Percentiles rank a stretch among this genome's conserved stretches.
Conservation (phyloP, 1,284 basidiomycete genomes). For the Apiotrichum akiyoshidainum region DNA sequence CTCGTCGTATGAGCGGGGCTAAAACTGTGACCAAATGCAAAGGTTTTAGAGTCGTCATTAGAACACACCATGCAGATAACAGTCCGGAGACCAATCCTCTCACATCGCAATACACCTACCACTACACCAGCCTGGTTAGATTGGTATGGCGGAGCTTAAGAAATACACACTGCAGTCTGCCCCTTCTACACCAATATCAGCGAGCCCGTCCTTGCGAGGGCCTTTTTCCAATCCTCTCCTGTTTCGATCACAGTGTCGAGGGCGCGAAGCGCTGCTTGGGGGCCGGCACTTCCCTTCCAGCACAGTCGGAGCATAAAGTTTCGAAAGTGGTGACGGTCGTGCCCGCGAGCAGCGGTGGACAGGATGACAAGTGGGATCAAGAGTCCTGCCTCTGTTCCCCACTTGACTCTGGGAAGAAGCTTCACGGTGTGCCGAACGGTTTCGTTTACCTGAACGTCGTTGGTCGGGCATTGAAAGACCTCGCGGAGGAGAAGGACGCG, state of each 20-base stretch:
- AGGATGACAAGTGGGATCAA: conserved; percentile 17
- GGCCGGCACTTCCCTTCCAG: conserved; percentile 22
- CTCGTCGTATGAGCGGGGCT: too few relatives aligned
- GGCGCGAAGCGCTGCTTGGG: conserved; percentile 10
- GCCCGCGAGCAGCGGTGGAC: conserved; percentile 5
- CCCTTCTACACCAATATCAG: conserved; percentile 9
- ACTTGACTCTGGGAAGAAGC: conserved; percentile 13
- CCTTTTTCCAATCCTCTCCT: conserved; percentile 10
- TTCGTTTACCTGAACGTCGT: conserved; percentile 11
- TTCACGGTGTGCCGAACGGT: conserved; percentile 8
- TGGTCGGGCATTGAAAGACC: conserved; percentile 9
- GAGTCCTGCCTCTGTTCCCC: conserved; percentile 18
- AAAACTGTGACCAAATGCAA: too few relatives aligned
- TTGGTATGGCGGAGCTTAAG: too few relatives aligned
- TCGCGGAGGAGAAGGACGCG: conserved; percentile 16
- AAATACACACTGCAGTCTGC: too few relatives aligned
- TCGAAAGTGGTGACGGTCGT: conserved; percentile 11
- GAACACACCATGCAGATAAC: too few relatives aligned
- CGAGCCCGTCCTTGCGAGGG: conserved; percentile 7
- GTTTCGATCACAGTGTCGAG: conserved; percentile 11
- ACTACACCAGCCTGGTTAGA: too few relatives aligned
- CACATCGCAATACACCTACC: too few relatives aligned
- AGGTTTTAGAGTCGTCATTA: too few relatives aligned
- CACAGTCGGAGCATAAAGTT: conserved; percentile 17
- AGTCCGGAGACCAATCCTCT: too few relatives aligned